These are phyloP conservation scores for Pilobolus umbonatus DNA, from an alignment of 192 early-diverging fungal genomes.

Conservation along the genomic window DNA sequence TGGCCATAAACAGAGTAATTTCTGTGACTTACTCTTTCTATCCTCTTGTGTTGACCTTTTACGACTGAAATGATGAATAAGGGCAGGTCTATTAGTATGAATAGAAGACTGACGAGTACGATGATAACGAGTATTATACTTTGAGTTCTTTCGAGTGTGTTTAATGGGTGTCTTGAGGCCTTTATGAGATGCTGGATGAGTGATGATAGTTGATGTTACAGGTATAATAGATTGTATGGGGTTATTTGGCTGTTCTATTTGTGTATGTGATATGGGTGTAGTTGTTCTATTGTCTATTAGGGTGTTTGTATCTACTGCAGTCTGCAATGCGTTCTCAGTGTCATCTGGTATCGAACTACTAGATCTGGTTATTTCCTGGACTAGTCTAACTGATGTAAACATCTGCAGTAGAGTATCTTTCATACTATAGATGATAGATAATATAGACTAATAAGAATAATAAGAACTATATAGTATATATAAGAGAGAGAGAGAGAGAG, in stretches of 20 bases:
- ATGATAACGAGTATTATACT: slow-evolving; percentile 11
- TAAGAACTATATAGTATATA: background rate
- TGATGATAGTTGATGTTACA: background rate
- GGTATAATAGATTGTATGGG: background rate
- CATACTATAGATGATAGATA: background rate
- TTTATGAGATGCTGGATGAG: background rate
- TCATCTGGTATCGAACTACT: background rate
- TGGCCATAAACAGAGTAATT: slow-evolving; percentile 33
- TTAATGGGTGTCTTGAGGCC: too few species aligned
- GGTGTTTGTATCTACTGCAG: background rate
- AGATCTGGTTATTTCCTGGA: slow-evolving; percentile 34
- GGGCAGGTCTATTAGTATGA: background rate
- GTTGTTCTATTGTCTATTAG: background rate
- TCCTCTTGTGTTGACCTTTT: background rate
- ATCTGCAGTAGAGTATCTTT: background rate
- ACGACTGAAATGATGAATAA: background rate
- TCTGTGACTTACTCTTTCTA: slow-evolving; percentile 31
- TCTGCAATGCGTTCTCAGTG: background rate
- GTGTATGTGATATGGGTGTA: background rate
- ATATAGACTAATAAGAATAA: background rate
- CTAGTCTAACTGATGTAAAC: slow-evolving; percentile 32
- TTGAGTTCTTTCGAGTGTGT: slow-evolving; percentile 13
- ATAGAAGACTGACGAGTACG: slow-evolving; percentile 4
- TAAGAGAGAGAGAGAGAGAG: background rate
- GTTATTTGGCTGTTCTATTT: background rate